Evolutionary conservation across 2,329 filamentous ascomycete genomes (phyloP).

Genomic region (Xylaria multiplex): DNA sequence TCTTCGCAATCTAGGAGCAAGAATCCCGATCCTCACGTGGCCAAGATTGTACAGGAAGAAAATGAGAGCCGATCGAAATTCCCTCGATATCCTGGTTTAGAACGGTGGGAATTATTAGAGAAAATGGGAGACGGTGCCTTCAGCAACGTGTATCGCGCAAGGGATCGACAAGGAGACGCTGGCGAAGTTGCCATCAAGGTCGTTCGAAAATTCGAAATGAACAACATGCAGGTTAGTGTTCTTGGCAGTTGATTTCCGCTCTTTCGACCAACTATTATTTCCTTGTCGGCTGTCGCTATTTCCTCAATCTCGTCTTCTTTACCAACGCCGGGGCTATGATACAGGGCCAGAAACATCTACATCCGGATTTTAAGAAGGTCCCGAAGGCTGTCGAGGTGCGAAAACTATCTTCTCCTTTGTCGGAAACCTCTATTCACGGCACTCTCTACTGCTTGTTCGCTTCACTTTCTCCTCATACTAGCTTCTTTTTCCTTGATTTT

Average conservation of each 20-base stretch:
- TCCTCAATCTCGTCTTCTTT: slow-evolving; percentile 50
- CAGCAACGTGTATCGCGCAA: slow-evolving; percentile 96
- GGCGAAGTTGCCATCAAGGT: slow-evolving; percentile 97
- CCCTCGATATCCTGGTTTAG: slow-evolving; percentile 84
- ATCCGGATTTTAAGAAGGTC: slow-evolving; percentile 95
- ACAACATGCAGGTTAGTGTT: slow-evolving; percentile 91
- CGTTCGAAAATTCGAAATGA: slow-evolving; percentile 99
- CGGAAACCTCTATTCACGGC: slow-evolving; percentile 35
- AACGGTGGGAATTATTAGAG: slow-evolving; percentile 86
- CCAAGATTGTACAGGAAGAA: slow-evolving; percentile 90
- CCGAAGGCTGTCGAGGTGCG: slow-evolving; percentile 98
- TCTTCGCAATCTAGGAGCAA: slow-evolving; percentile 50
- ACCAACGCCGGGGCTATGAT: slow-evolving; percentile 62
- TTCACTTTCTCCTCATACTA: slow-evolving; percentile 18
- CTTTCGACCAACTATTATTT: slow-evolving; percentile 44
- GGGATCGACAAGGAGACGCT: slow-evolving; percentile 75
- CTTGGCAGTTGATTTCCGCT: slow-evolving; percentile 47
- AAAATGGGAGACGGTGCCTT: slow-evolving; percentile 99
- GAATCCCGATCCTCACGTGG: slow-evolving; percentile 75
- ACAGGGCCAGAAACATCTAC: slow-evolving; percentile 91
- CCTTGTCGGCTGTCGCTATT: slow-evolving; percentile 46
- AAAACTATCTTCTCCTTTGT: slow-evolving; percentile 56
- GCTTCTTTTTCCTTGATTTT: too few species aligned
- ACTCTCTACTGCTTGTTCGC: background rate
- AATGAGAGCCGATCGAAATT: slow-evolving; percentile 86